phyloP scores from a whole-genome alignment of 2,329 filamentous ascomycete genomes.

The Scedosporium boydii region DNA sequence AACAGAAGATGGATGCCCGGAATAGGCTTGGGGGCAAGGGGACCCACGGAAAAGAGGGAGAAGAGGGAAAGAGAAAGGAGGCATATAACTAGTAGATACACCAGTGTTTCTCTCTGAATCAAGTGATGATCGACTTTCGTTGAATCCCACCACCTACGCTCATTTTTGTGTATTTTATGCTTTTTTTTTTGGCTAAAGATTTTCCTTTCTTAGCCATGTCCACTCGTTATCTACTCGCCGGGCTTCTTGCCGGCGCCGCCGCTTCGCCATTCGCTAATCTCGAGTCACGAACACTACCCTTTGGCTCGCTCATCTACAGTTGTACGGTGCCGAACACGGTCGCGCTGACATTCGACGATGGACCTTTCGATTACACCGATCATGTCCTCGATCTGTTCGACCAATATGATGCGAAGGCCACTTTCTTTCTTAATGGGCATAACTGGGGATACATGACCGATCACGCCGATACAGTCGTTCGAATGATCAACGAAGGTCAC shows the following conservation, averaged over 20 bases:
- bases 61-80: too few species aligned
- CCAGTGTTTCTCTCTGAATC: too few species aligned
- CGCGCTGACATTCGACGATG: slow-evolving; percentile 39
- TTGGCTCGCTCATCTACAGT: not conserved
- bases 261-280: not conserved
- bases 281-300: not conserved
- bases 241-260: not conserved
- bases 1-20: not conserved
- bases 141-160: not conserved
- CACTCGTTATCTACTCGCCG: not conserved
- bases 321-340: slow-evolving; percentile 25
- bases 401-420: slow-evolving; percentile 21
- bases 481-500: slow-evolving; percentile 45
- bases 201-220: not conserved
- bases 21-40: not conserved
- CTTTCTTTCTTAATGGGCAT: slow-evolving; percentile 26
- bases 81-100: too few species aligned
- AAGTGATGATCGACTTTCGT: not conserved
- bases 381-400: slow-evolving; percentile 29
- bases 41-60: not conserved
- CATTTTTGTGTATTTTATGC: not conserved
- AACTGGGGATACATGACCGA: slow-evolving; percentile 21
- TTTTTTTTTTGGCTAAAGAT: not conserved
- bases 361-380: slow-evolving; percentile 31
- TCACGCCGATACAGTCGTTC: slow-evolving; percentile 19